phyloP scores from a whole-genome alignment of 2,329 filamentous ascomycete genomes.

The Pseudocercospora ulei region DNA sequence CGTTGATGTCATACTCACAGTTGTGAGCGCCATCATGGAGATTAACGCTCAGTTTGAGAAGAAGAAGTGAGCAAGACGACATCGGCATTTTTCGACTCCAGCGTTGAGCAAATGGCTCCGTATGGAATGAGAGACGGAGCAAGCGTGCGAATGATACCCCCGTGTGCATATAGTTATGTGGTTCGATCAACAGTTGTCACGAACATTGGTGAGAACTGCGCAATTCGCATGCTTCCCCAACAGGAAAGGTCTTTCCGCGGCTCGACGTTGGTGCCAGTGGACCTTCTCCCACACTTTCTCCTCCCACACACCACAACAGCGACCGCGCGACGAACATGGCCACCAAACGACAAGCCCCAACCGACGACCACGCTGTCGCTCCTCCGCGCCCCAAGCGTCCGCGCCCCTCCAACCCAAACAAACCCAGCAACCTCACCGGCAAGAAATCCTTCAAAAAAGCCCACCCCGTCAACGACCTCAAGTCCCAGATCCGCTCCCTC shows the following conservation, averaged over 20 bases:
- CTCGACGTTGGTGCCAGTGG: not conserved
- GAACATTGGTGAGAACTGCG: too few relatives aligned
- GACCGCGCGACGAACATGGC: too few relatives aligned
- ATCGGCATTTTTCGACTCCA: too few relatives aligned
- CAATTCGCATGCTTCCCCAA: too few relatives aligned
- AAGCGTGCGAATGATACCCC: too few relatives aligned
- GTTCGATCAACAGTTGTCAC: too few relatives aligned
- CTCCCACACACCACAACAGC: conserved; percentile 2
- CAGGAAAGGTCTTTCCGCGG: not conserved
- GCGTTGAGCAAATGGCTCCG: too few relatives aligned
- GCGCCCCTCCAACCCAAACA: conserved; percentile 11
- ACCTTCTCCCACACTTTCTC: not conserved
- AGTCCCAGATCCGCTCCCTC: conserved; percentile 62
- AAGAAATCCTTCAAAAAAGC: conserved; percentile 31
- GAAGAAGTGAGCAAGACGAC: too few relatives aligned
- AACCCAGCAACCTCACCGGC: conserved; percentile 19
- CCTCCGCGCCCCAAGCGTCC: conserved; percentile 7
- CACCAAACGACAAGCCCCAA: conserved; percentile 22
- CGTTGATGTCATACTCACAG: not conserved
- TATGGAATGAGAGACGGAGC: too few relatives aligned
- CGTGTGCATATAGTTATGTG: too few relatives aligned
- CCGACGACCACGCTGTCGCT: conserved; percentile 6
- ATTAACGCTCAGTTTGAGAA: too few relatives aligned
- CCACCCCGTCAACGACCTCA: conserved; percentile 50
- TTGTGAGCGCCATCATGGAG: conserved; percentile 1